Conservation (phyloP, 148 eudicot genomes). For the Vaccinium vitisidaea region DNA sequence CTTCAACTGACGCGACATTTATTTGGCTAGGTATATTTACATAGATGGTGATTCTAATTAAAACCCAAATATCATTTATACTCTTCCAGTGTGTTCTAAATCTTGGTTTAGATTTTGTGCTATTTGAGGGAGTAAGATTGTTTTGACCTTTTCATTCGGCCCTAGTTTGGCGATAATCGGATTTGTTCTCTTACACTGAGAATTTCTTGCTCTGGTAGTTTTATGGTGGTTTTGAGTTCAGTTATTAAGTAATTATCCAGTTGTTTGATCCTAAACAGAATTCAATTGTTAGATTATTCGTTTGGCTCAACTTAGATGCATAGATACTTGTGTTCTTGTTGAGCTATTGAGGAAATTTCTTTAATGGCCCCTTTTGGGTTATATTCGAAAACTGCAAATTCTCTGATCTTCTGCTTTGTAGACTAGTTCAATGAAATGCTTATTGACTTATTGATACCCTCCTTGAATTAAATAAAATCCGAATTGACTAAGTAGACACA, state of each 20-base stretch:
- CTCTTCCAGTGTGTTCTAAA: neutral
- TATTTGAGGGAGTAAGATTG: neutral
- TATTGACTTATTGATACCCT: neutral
- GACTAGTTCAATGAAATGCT: neutral
- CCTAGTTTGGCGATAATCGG: neutral
- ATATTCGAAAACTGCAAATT: neutral
- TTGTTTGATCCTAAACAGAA: neutral
- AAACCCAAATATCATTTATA: too few species aligned
- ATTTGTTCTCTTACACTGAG: neutral
- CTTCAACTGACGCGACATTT: neutral
- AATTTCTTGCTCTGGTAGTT: neutral
- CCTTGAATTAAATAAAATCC: neutral
- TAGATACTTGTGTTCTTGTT: neutral
- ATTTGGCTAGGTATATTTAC: neutral
- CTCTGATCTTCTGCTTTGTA: neutral
- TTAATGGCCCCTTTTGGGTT: neutral
- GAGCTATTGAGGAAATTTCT: neutral
- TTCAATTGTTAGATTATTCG: neutral
- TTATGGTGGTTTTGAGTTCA: neutral
- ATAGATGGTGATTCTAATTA: too few species aligned
- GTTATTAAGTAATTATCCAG: neutral
- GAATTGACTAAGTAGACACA: neutral
- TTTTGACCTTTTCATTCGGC: conserved; percentile 8
- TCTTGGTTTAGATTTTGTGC: neutral
- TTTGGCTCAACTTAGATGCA: neutral